Percentiles rank a stretch among this genome's conserved stretches.
Evolutionary conservation across 345 rosid species (phyloP).

Genomic region (Nasturtium officinale): DNA sequence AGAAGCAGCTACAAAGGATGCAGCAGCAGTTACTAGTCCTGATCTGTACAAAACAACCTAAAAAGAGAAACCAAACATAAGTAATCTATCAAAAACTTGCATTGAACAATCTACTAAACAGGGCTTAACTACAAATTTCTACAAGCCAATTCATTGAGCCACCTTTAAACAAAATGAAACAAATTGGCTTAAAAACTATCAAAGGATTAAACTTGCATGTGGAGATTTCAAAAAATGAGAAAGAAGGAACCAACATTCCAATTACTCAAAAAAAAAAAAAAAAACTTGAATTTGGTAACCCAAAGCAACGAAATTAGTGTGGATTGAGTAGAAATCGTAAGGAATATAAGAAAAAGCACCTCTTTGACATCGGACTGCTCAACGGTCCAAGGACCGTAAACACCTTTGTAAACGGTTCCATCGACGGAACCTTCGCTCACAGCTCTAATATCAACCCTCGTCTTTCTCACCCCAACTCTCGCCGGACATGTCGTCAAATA

Average conservation of each 20-base stretch:
- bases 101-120: background rate
- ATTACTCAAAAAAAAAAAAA: too few relatives aligned
- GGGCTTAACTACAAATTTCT: background rate
- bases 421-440: constrained; percentile 54
- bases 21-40: constrained; percentile 81
- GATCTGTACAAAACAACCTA: constrained; percentile 88
- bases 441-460: constrained; percentile 47
- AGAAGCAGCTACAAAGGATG: constrained; percentile 78
- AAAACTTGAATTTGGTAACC: constrained; percentile 1
- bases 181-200: background rate
- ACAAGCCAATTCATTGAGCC: background rate
- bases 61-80: background rate
- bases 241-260: background rate
- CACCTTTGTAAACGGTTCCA: constrained; percentile 66
- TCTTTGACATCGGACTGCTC: constrained; percentile 82
- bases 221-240: background rate
- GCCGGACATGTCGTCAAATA: background rate
- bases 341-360: constrained; percentile 43
- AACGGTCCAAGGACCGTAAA: constrained; percentile 83
- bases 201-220: constrained; percentile 23
- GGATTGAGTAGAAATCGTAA: background rate
- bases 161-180: background rate
- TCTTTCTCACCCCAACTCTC: constrained; percentile 16
- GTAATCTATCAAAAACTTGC: background rate
- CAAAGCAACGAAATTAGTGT: background rate